Evolutionary conservation across 2,329 filamentous ascomycete genomes (phyloP).

Genomic region (Aciculosporium take): DNA sequence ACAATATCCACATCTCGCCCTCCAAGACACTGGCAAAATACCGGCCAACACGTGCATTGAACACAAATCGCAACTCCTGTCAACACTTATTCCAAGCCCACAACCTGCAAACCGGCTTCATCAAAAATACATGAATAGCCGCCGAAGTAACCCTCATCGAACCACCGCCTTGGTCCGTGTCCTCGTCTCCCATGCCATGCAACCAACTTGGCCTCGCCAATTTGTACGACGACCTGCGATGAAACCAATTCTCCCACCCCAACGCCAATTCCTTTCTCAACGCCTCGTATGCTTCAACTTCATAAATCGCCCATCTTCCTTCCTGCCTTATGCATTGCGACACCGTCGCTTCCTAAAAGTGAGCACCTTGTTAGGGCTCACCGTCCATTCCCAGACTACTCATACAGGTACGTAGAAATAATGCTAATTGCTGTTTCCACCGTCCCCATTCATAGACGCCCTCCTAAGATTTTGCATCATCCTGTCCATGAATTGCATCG

Average conservation of each 20-base stretch:
- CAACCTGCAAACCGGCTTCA: too few relatives aligned
- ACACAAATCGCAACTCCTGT: too few relatives aligned
- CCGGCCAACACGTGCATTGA: too few relatives aligned
- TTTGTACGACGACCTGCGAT: neutral
- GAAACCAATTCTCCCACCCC: neutral
- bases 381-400: neutral
- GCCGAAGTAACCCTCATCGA: neutral
- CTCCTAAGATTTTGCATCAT: constrained; percentile 37
- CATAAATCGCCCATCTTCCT: too few relatives aligned
- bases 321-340: neutral
- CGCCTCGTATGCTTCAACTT: neutral
- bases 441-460: constrained; percentile 14
- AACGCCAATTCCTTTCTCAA: neutral
- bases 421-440: neutral
- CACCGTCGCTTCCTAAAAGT: neutral
- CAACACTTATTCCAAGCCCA: too few relatives aligned
- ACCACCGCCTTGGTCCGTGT: neutral
- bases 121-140: neutral
- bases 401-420: neutral
- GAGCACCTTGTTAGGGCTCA: neutral
- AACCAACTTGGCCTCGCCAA: neutral
- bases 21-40: too few relatives aligned
- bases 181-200: neutral
- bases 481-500: constrained; percentile 35
- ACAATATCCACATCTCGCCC: too few relatives aligned